phyloP scores from a whole-genome alignment of 805 yeast genomes.

The Teunomyces atbi region DNA sequence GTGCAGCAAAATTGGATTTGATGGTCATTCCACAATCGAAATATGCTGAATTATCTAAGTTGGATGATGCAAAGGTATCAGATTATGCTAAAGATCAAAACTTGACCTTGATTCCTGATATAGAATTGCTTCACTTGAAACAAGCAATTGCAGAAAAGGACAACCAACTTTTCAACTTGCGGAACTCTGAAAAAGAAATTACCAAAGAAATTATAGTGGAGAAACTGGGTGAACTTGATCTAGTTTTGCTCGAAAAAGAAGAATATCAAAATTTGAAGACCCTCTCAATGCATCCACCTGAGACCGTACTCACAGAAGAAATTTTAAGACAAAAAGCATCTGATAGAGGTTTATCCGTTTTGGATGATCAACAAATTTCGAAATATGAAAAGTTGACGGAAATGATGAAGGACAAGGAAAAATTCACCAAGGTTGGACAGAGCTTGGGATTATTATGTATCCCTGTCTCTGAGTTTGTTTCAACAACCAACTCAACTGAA shows the following conservation, averaged over 20 bases:
- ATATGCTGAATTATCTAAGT: slow-evolving; percentile 14
- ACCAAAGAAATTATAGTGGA: slow-evolving; percentile 23
- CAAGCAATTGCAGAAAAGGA: slow-evolving; percentile 32
- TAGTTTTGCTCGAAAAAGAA: slow-evolving; percentile 27
- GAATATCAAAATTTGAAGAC: slow-evolving; percentile 29
- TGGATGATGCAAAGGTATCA: slow-evolving; percentile 16
- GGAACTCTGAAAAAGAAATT: slow-evolving; percentile 8
- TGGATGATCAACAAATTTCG: slow-evolving; percentile 30
- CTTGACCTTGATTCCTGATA: slow-evolving; percentile 25
- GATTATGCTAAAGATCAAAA: slow-evolving; percentile 20
- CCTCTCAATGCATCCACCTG: slow-evolving; percentile 1
- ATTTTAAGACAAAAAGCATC: slow-evolving; percentile 30
- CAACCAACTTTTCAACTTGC: slow-evolving; percentile 23
- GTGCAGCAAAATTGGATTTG: slow-evolving; percentile 27
- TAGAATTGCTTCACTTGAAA: slow-evolving; percentile 15
- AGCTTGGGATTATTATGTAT: slow-evolving; percentile 48
- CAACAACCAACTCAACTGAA: slow-evolving; percentile 56
- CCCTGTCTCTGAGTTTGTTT: slow-evolving; percentile 58
- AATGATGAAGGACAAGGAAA: slow-evolving; percentile 10
- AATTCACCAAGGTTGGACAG: slow-evolving; percentile 15
- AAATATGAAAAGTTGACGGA: slow-evolving; percentile 19
- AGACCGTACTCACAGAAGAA: slow-evolving; percentile 10
- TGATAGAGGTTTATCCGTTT: slow-evolving; percentile 39
- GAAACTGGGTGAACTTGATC: slow-evolving; percentile 29
- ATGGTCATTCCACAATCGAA: slow-evolving; percentile 21